Conservation (phyloP, 139 green algal species). For the Coccomyxa sp. region DNA sequence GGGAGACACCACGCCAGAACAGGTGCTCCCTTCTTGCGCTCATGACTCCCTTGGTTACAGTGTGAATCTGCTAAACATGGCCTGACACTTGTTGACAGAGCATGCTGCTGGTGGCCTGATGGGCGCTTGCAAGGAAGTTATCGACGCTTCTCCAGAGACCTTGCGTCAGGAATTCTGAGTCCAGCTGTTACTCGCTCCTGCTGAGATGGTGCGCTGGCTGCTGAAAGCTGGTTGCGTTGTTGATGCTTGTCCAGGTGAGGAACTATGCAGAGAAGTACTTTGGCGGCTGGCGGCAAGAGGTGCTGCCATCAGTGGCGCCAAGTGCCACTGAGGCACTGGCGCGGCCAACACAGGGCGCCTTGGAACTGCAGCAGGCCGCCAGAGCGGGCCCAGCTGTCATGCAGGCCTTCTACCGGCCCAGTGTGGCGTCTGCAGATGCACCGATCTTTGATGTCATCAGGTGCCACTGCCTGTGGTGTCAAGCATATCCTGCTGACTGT, state of each 20-base stretch:
- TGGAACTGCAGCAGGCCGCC: neutral
- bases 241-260: slow-evolving; percentile 25
- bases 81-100: neutral
- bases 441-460: slow-evolving; percentile 39
- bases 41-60: neutral
- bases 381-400: slow-evolving; percentile 39
- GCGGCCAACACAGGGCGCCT: neutral
- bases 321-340: slow-evolving; percentile 4
- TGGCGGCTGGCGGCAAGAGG: slow-evolving; percentile 45
- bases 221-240: neutral
- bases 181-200: neutral
- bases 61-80: neutral
- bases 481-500: neutral
- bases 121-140: neutral
- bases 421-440: slow-evolving; percentile 15
- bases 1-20: slow-evolving; percentile 38
- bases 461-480: neutral
- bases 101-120: neutral
- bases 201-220: neutral
- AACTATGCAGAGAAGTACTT: slow-evolving; percentile 68
- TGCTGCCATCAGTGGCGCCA: neutral
- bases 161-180: neutral
- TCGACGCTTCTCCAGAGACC: neutral
- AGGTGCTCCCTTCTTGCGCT: slow-evolving; percentile 5
- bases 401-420: slow-evolving; percentile 68